Evolutionary conservation across 352 stramenopile species (phyloP).

Genomic region (Globisporangium okanoganense): DNA sequence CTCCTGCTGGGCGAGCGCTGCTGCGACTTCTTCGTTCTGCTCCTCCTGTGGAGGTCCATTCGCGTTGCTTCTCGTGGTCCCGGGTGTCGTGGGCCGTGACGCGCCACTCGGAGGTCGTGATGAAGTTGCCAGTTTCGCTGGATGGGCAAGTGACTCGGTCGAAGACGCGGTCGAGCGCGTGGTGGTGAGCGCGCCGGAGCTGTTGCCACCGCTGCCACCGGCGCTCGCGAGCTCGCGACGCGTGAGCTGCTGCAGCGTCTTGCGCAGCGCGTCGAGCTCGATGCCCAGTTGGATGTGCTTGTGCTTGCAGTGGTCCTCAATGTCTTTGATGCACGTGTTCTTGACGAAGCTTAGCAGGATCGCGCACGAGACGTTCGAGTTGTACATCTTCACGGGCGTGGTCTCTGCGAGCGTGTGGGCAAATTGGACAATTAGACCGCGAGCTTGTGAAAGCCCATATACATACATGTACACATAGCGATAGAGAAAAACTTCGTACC

Average conservation of each 20-base stretch:
- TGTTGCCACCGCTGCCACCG: constrained; percentile 6
- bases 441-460: neutral
- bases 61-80: neutral
- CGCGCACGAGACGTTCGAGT: constrained; percentile 64
- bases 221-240: constrained; percentile 14
- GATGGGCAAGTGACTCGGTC: neutral
- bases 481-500: constrained; percentile 27
- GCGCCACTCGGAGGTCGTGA: constrained; percentile 17
- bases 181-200: neutral
- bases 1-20: constrained; percentile 30
- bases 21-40: constrained; percentile 22
- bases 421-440: neutral
- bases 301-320: constrained; percentile 76
- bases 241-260: constrained; percentile 18
- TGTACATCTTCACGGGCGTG: constrained; percentile 71
- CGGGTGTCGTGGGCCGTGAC: constrained; percentile 18
- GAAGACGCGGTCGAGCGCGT: constrained; percentile 13
- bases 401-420: constrained; percentile 22
- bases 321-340: constrained; percentile 55
- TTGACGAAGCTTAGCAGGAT: constrained; percentile 71
- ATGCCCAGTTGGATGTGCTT: constrained; percentile 71
- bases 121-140: neutral
- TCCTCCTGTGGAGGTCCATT: constrained; percentile 9
- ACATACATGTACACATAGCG: neutral
- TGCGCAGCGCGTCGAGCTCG: constrained; percentile 59